phyloP scores from a whole-genome alignment of 257 asterid species.

The Ehretia macrophylla region DNA sequence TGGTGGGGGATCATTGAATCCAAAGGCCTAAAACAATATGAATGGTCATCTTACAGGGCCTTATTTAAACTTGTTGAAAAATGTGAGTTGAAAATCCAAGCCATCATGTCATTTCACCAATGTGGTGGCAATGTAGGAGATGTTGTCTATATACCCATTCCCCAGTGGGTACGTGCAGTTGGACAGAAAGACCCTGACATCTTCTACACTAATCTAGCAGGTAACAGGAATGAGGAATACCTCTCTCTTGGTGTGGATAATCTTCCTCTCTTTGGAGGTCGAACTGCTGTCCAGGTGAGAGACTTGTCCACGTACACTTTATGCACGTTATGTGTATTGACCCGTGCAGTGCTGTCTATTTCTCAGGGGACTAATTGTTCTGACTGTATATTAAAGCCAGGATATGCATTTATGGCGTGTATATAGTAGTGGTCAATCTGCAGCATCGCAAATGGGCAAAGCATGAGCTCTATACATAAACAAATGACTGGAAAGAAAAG shows the following conservation, averaged over 20 bases:
- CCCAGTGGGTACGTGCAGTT: slow-evolving; percentile 55
- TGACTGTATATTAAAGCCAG: no score
- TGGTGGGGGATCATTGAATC: slow-evolving; percentile 88
- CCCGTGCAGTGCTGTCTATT: background rate
- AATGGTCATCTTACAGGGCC: slow-evolving; percentile 64
- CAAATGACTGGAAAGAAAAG: no score
- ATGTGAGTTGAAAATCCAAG: slow-evolving; percentile 58
- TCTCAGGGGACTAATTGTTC: no score
- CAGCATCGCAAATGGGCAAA: no score
- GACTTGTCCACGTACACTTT: background rate
- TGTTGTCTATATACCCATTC: slow-evolving; percentile 53
- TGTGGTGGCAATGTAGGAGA: slow-evolving; percentile 89
- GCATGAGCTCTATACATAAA: no score
- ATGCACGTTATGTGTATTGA: no score
- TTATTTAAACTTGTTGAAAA: slow-evolving; percentile 47
- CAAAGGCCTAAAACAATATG: slow-evolving; percentile 50
- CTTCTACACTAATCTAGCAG: slow-evolving; percentile 60
- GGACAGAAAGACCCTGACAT: slow-evolving; percentile 49
- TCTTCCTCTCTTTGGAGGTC: slow-evolving; percentile 55
- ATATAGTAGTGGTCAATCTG: no score
- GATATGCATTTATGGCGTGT: no score
- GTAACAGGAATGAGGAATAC: slow-evolving; percentile 50
- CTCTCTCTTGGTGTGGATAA: slow-evolving; percentile 73
- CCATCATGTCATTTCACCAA: slow-evolving; percentile 90
- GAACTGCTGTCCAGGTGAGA: slow-evolving; percentile 67